phyloP scores from a whole-genome alignment of 2,329 filamentous ascomycete genomes.

The Alternaria metachromatica region DNA sequence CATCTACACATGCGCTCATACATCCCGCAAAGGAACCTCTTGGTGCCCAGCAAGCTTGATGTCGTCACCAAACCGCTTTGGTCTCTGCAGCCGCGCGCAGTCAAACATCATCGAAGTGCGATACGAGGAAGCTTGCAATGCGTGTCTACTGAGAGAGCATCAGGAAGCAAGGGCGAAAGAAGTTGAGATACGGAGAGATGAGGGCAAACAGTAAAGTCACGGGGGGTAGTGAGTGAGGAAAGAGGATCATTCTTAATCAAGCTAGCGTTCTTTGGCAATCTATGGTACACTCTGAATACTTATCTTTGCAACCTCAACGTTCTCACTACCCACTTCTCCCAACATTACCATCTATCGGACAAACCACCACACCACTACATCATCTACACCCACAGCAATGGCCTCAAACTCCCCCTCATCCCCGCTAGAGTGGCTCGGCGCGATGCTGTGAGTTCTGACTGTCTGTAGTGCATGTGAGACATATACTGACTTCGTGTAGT shows the following conservation, averaged over 20 bases:
- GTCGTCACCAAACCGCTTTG: background rate
- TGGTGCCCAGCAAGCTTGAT: background rate
- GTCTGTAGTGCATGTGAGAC: too few species aligned
- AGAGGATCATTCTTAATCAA: background rate
- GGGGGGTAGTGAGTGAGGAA: background rate
- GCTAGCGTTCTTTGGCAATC: background rate
- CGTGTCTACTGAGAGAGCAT: background rate
- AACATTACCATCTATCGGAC: background rate
- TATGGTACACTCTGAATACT: background rate
- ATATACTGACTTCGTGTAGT: too few species aligned
- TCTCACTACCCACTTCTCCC: background rate
- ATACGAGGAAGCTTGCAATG: background rate
- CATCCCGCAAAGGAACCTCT: background rate
- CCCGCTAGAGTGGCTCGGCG: too few species aligned
- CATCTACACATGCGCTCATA: background rate
- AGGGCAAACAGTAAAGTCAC: background rate
- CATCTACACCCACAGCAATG: background rate
- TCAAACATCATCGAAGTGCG: background rate
- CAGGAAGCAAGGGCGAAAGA: background rate
- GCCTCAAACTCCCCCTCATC: background rate
- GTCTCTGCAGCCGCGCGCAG: background rate
- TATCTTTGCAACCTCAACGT: background rate
- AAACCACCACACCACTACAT: background rate
- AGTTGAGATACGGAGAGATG: background rate
- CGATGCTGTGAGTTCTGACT: too few species aligned